These are phyloP conservation scores for Gossypium anomalum DNA, from an alignment of 345 rosid species.

Conservation along the genomic window DNA sequence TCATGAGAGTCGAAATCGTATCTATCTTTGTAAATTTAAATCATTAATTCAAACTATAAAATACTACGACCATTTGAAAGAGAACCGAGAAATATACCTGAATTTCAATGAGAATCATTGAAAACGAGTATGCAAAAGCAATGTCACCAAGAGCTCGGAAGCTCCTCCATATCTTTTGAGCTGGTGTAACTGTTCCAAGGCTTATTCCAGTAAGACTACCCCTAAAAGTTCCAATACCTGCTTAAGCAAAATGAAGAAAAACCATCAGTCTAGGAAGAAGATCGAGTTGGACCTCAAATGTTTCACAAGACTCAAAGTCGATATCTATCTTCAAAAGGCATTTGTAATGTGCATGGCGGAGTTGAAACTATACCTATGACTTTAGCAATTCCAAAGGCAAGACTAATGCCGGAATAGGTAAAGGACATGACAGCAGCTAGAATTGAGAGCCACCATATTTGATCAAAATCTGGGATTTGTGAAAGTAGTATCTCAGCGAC, in stretches of 20 bases:
- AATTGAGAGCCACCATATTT: conserved; percentile 57
- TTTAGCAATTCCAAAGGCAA: conserved; percentile 42
- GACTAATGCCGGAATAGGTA: conserved; percentile 51
- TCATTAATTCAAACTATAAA: background rate
- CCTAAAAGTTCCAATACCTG: conserved; percentile 48
- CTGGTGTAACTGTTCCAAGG: conserved; percentile 51
- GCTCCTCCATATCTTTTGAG: conserved; percentile 68
- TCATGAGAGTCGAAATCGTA: background rate
- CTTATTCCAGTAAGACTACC: conserved; percentile 79
- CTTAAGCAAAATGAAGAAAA: background rate
- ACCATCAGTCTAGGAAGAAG: background rate
- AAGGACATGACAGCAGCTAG: conserved; percentile 63
- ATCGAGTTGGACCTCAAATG: background rate
- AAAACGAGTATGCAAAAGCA: conserved; percentile 83
- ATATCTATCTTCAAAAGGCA: too few relatives aligned
- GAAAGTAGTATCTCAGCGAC: conserved; percentile 59
- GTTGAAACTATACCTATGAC: conserved; percentile 28
- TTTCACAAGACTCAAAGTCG: too few relatives aligned
- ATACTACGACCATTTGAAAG: background rate
- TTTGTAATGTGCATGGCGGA: background rate
- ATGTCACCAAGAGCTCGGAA: conserved; percentile 84
- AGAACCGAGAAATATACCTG: conserved; percentile 40
- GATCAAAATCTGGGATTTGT: conserved; percentile 65
- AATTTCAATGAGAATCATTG: conserved; percentile 70
- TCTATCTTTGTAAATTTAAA: background rate